These are phyloP conservation scores for Penicillium sp. DNA, from an alignment of 2,329 filamentous ascomycete species.

Conservation along the genomic window DNA sequence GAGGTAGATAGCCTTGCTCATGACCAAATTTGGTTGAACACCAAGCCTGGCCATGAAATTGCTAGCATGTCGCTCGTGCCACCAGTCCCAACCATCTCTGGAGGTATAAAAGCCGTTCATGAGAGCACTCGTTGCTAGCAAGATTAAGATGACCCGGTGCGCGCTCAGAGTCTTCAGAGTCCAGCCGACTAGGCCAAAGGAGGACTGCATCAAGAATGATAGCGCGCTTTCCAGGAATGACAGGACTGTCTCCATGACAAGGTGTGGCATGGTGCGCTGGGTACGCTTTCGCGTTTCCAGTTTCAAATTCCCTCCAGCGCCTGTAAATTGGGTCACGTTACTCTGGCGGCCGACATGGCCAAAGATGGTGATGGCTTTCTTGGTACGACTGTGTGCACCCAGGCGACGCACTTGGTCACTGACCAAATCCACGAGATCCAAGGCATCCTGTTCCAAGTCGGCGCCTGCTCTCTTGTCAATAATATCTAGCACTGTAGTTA, in stretches of 20 bases:
- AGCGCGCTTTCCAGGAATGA: constrained; percentile 77
- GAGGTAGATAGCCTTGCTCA: constrained; percentile 86
- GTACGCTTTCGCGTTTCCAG: constrained; percentile 61
- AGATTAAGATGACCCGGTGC: constrained; percentile 73
- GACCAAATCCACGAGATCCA: constrained; percentile 58
- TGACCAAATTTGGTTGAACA: constrained; percentile 75
- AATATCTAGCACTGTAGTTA: constrained; percentile 44
- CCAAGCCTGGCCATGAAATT: constrained; percentile 83
- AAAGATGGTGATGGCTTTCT: constrained; percentile 56
- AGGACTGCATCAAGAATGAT: constrained; percentile 78
- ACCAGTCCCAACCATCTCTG: constrained; percentile 77
- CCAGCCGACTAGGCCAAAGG: constrained; percentile 69
- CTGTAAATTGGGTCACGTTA: constrained; percentile 47
- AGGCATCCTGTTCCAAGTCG: constrained; percentile 62
- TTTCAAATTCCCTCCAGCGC: constrained; percentile 40
- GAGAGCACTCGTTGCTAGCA: constrained; percentile 72
- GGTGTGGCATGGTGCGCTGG: constrained; percentile 66
- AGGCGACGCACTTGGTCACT: constrained; percentile 56
- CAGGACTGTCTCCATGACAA: constrained; percentile 74
- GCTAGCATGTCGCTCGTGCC: constrained; percentile 78
- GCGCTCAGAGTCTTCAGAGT: constrained; percentile 72
- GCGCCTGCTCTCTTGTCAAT: constrained; percentile 72
- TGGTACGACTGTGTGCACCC: constrained; percentile 54
- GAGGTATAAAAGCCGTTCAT: constrained; percentile 78
- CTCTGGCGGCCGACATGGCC: constrained; percentile 55